Evolutionary conservation across 306 rosid genomes (phyloP).

Genomic region (Quercus wislizeni): DNA sequence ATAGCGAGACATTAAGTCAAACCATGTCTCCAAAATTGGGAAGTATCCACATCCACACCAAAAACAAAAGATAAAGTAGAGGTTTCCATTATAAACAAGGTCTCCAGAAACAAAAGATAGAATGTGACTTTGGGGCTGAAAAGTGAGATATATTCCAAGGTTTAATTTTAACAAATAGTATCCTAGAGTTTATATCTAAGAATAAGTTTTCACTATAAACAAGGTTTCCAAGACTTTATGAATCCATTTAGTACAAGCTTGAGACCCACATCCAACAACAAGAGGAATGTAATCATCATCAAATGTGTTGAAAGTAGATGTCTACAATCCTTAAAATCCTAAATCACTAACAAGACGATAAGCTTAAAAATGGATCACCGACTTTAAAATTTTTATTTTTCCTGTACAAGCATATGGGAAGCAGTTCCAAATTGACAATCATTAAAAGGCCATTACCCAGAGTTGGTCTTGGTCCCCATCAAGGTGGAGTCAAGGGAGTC

Average conservation of each 20-base stretch:
- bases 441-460: background rate
- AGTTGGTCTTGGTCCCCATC: background rate
- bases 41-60: conserved; percentile 37
- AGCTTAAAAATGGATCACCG: too few species aligned
- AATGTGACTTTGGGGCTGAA: background rate
- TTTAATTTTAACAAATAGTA: background rate
- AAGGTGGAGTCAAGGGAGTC: background rate
- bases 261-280: background rate
- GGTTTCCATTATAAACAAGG: conserved; percentile 3
- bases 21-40: conserved; percentile 44
- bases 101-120: background rate
- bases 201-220: background rate
- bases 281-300: background rate
- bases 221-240: background rate
- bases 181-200: background rate
- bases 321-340: background rate
- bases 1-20: conserved; percentile 76
- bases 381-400: too few species aligned
- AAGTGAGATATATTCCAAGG: background rate
- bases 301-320: background rate
- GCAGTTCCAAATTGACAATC: too few species aligned
- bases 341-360: background rate
- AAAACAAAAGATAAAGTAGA: conserved; percentile 2
- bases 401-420: too few species aligned
- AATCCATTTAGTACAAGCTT: background rate